Percentiles rank a stretch among this genome's conserved stretches.
Conservation (phyloP, 345 rosid genomes). For the Eucalyptus sp. region DNA sequence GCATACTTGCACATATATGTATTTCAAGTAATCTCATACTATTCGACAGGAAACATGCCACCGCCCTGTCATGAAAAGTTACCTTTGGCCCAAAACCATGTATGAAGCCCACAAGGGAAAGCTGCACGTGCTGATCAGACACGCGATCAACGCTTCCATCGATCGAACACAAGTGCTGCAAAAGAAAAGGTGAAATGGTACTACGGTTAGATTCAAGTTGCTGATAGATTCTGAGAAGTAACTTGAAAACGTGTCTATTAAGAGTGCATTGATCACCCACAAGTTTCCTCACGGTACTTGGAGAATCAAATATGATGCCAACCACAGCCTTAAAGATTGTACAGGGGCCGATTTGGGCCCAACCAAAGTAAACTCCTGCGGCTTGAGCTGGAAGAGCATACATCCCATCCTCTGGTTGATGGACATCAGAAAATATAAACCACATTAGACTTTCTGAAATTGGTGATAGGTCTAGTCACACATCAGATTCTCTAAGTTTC, state of each 20-base stretch:
- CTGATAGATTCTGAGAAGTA: background rate
- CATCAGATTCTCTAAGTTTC: background rate
- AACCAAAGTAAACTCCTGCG: constrained; percentile 21
- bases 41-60: background rate
- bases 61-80: background rate
- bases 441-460: background rate
- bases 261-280: background rate
- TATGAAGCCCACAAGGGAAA: constrained; percentile 24
- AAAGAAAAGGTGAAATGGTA: background rate
- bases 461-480: background rate
- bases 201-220: background rate
- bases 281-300: background rate
- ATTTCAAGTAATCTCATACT: background rate
- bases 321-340: constrained; percentile 9
- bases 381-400: constrained; percentile 13
- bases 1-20: background rate
- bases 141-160: background rate
- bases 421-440: background rate
- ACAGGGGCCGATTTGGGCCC: constrained; percentile 6
- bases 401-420: background rate
- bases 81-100: constrained; percentile 9
- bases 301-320: constrained; percentile 1
- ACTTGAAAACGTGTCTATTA: background rate
- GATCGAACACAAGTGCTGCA: constrained; percentile 10
- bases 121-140: constrained; percentile 3